These are phyloP conservation scores for Priceomyces medius DNA, from an alignment of 805 yeast species.

Conservation along the genomic window DNA sequence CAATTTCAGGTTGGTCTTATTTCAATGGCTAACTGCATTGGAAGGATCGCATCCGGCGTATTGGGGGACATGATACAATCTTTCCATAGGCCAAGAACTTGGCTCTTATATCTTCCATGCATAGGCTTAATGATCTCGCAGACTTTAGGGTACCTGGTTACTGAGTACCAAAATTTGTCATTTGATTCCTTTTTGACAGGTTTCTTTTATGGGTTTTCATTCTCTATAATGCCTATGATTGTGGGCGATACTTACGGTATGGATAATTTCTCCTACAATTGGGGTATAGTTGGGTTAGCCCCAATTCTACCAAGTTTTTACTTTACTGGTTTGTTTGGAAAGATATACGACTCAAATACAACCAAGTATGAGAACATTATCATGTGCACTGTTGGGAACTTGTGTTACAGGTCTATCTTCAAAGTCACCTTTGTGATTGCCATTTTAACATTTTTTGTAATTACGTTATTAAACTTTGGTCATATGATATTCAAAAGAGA, in stretches of 20 bases:
- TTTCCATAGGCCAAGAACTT: slow-evolving; percentile 47
- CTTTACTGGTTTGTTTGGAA: slow-evolving; percentile 64
- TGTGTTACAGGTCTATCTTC: slow-evolving; percentile 49
- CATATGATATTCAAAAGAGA: background rate
- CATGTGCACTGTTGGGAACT: slow-evolving; percentile 31
- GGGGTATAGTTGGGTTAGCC: slow-evolving; percentile 70
- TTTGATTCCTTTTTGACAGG: slow-evolving; percentile 59
- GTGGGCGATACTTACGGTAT: slow-evolving; percentile 75
- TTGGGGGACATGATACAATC: slow-evolving; percentile 59
- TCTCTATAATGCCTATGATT: slow-evolving; percentile 73
- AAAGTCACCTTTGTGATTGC: slow-evolving; percentile 35
- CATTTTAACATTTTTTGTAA: slow-evolving; percentile 21
- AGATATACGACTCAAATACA: slow-evolving; percentile 53
- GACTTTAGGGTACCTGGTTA: slow-evolving; percentile 39
- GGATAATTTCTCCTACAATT: slow-evolving; percentile 62
- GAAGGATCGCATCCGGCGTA: slow-evolving; percentile 63
- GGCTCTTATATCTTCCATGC: slow-evolving; percentile 56
- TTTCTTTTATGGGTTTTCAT: slow-evolving; percentile 68
- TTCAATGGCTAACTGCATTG: slow-evolving; percentile 65
- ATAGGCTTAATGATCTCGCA: slow-evolving; percentile 51
- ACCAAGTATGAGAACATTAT: slow-evolving; percentile 10
- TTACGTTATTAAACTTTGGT: slow-evolving; percentile 17
- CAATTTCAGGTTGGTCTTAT: slow-evolving; percentile 72
- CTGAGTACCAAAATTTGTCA: slow-evolving; percentile 41
- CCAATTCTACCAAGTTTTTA: slow-evolving; percentile 62